These are phyloP conservation scores for Ogataea glucozyma DNA, from an alignment of 805 yeast species.

Conservation along the genomic window DNA sequence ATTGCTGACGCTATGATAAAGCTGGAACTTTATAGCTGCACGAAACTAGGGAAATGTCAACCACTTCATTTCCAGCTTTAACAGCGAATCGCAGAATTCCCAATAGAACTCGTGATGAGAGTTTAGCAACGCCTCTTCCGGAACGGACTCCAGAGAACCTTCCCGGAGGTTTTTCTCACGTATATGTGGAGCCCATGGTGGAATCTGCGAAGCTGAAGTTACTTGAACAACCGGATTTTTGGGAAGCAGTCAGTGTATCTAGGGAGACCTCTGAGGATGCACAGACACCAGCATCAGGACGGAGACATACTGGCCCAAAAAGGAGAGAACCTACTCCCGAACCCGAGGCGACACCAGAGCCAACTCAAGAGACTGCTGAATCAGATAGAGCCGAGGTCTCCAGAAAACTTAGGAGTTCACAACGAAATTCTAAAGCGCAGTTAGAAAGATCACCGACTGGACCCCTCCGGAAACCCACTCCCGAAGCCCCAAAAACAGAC, in stretches of 20 bases:
- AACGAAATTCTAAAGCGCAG: no score
- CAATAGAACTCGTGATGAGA: not conserved
- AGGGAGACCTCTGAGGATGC: not conserved
- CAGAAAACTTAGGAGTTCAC: no score
- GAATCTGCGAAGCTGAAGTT: not conserved
- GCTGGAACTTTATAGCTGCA: not conserved
- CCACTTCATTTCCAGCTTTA: not conserved
- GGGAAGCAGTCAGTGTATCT: not conserved
- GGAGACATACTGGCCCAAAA: not conserved
- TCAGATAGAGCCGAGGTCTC: no score
- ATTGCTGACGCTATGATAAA: not conserved
- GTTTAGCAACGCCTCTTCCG: no score
- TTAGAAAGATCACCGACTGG: no score
- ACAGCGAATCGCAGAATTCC: not conserved
- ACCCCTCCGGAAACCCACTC: no score
- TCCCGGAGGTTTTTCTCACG: no score
- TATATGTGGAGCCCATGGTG: slow-evolving; percentile 1
- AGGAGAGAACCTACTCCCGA: not conserved
- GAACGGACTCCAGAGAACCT: not conserved
- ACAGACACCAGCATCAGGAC: not conserved
- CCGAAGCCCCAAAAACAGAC: no score
- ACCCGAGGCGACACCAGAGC: not conserved
- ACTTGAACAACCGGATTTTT: slow-evolving; percentile 5
- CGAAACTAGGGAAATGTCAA: not conserved
- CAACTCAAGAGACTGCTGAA: no score